Base-by-base conservation (phyloP, 2,329 filamentous ascomycete genomes). In the Setomelanomma holmii region DNA sequence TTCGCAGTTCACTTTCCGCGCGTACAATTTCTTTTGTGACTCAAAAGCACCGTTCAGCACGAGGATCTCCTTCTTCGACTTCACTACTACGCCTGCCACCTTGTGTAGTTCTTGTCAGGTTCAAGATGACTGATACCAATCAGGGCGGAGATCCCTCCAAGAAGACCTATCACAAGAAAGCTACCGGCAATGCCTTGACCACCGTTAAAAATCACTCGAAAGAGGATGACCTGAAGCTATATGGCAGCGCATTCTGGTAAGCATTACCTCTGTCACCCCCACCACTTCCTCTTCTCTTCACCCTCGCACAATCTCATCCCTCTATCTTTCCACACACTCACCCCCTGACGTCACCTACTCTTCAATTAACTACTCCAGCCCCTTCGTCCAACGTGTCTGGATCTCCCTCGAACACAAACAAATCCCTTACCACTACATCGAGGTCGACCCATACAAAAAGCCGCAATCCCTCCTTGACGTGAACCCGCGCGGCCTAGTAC, bases 321-420 rank as follows among this genome's bases (percentile, higher is more conserved):
- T 4, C 10, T 14, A 8, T 7, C 27, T 7, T 10, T 23, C 4
- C 5, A 5, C 11, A 41, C 43, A 34, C 40, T 14, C 16, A n/a
- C 5, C 45, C 17, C 36, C 49, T 64, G 48, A 60, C 54, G 53
- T 60, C 56, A 61, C 50, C 8, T 56, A n/a, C n/a, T n/a, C n/a
- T n/a, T n/a, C n/a, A n/a, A n/a, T n/a, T 67, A 57, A 68, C 54
- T 27, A 16, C 19, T 11, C 10, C 34, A 90, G 89, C 67, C 91
- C 91, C 21, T 95, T 93, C 69, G 91, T 91, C 1, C 91, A 96
- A 70, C 86, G 91, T 16, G 89, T 95, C 21, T 96, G 91, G 91
- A 95, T 96, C 58, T 89, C 91, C 1, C 81, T 96, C 30, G 91
- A 96, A 72, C 80, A 87, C 64, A 95, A 95, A 71, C 83, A 85